These are phyloP conservation scores for Euphorbia lathyris DNA, from an alignment of 345 rosid species.

Conservation along the genomic window DNA sequence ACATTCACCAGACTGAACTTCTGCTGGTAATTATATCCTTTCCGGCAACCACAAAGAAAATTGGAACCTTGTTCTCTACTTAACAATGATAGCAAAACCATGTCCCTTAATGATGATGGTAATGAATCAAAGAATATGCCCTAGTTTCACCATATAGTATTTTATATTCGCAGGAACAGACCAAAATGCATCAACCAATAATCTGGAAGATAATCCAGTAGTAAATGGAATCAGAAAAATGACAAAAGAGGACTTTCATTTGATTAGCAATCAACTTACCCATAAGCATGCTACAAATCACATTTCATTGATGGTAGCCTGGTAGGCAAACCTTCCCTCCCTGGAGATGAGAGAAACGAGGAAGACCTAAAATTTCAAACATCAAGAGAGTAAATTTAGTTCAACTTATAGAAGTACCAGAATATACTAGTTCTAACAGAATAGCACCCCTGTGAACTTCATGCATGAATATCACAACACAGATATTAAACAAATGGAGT, in stretches of 20 bases:
- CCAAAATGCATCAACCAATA: neutral
- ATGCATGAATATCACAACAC: neutral
- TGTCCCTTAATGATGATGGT: conserved; percentile 19
- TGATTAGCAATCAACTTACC: neutral
- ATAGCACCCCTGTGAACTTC: neutral
- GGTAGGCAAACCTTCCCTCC: neutral
- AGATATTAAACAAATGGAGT: neutral
- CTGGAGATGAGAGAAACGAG: neutral
- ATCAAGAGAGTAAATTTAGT: neutral
- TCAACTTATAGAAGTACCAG: neutral
- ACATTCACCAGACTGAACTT: conserved; percentile 58
- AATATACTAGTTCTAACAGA: neutral
- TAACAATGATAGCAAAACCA: conserved; percentile 32
- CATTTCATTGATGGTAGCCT: neutral
- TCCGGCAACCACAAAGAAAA: conserved; percentile 29
- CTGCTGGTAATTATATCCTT: conserved; percentile 48
- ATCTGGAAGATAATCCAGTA: neutral
- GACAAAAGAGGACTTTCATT: neutral
- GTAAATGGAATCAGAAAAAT: neutral
- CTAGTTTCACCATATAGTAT: neutral
- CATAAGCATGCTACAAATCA: neutral
- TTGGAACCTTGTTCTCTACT: conserved; percentile 15
- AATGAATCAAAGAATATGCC: neutral
- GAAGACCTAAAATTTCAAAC: neutral
- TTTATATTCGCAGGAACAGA: neutral